Base-by-base conservation (phyloP, 768 basidiomycete genomes). In the Leccinum ochraceum region DNA sequence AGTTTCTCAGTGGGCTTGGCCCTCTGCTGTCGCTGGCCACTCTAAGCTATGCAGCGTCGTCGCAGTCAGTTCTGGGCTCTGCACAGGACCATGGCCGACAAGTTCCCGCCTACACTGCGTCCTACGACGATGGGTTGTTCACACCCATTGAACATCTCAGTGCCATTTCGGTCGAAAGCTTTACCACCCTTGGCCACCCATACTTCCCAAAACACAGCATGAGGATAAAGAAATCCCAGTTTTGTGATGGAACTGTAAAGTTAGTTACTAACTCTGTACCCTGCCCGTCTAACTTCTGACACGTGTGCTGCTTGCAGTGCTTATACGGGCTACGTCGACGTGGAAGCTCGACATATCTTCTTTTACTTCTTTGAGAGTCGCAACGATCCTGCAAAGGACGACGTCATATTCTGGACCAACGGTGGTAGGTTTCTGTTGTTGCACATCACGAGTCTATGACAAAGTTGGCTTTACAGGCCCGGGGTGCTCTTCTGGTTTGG, bases 301-400 rank as follows among this genome's bases (percentile, higher is more conserved):
- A 61, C 5, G 3, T 51, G 59, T 48, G 9, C 14, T 37, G 36
- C 36, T 28, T 39, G 26, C 34, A 86, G 84, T 20, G 74, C 80
- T 1, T 89, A 85, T 68, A 86, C 86, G 0, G 87, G 87, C 9
- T 88, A 88, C 64, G 86, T 89, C 57, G 87, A 88, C 60, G 78
- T 86, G 49, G 77, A 84, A 67, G 84, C 85, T 22, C 81, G 85
- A 57, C 86, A 87, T 63, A 57, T 87, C 44, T 87, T 86, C 72
- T 89, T 90, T 76, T 88, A 88, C 72, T 90, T 90, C 74, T 90
- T 90, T 71, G 87, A 90, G 73, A 86, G 84, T 62, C 75, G 89
- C 61, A 78, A 78, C 50, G 75, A 83, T 64, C 86, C 86, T 30
- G 80, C 76, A 16, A 79, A 76, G 65, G 84, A 85, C 79, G 70